Evolutionary conservation across 2,329 filamentous ascomycete species (phyloP).

Genomic region (Trichoderma sp.): DNA sequence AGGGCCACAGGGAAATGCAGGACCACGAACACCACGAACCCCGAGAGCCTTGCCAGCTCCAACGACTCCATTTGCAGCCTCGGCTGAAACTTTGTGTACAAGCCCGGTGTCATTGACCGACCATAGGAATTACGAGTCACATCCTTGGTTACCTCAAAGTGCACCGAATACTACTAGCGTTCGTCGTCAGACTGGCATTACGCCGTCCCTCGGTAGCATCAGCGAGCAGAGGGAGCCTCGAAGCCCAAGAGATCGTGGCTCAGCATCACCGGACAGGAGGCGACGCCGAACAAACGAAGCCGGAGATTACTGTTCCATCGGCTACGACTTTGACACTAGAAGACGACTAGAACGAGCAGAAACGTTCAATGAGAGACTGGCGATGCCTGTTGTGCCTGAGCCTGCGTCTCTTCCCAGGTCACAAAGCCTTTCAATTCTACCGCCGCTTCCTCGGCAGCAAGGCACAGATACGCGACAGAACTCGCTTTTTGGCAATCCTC

Average conservation of each 20-base stretch:
- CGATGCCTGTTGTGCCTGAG: conserved; percentile 30
- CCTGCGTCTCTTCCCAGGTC: conserved; percentile 32
- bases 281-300: conserved; percentile 56
- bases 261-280: conserved; percentile 53
- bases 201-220: conserved; percentile 26
- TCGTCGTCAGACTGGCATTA: conserved; percentile 30
- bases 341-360: background rate
- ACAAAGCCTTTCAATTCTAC: conserved; percentile 32
- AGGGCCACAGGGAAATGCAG: background rate
- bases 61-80: background rate
- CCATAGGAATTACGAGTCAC: conserved; percentile 23
- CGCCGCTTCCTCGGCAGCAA: conserved; percentile 48
- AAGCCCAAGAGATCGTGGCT: conserved; percentile 38
- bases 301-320: conserved; percentile 33
- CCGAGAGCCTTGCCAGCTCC: background rate
- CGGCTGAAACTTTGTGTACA: conserved; percentile 38
- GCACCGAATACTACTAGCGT: conserved; percentile 26
- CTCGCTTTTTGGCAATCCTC: conserved; percentile 51
- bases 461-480: conserved; percentile 38
- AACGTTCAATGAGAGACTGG: conserved; percentile 19
- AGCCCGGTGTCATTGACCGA: conserved; percentile 33
- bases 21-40: background rate
- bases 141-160: conserved; percentile 23
- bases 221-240: conserved; percentile 27
- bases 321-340: conserved; percentile 11